phyloP scores from a whole-genome alignment of 2,329 filamentous ascomycete species.

The Biscogniauxia marginata region DNA sequence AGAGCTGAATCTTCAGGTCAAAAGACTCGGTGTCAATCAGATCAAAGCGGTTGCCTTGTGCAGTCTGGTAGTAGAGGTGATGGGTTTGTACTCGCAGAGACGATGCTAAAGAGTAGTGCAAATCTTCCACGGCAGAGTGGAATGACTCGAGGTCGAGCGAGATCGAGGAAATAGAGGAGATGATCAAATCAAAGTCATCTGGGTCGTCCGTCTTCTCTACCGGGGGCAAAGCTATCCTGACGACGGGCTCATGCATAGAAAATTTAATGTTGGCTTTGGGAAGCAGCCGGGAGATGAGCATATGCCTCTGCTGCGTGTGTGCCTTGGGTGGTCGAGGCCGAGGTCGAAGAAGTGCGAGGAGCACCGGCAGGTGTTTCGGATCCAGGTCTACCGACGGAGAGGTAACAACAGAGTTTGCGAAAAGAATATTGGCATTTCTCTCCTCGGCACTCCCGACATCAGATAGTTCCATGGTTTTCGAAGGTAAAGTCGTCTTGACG shows the following conservation, averaged over 20 bases:
- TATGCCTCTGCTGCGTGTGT: conserved; percentile 53
- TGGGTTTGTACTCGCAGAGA: conserved; percentile 82
- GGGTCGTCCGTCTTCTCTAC: conserved; percentile 62
- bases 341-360: conserved; percentile 71
- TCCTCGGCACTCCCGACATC: conserved; percentile 72
- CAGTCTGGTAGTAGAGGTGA: conserved; percentile 91
- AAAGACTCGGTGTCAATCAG: conserved; percentile 84
- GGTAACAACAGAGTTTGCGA: conserved; percentile 93
- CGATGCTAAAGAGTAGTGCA: conserved; percentile 83
- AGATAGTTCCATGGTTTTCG: conserved; percentile 84
- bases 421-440: conserved; percentile 92
- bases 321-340: conserved; percentile 43
- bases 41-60: conserved; percentile 77
- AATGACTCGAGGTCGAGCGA: conserved; percentile 93
- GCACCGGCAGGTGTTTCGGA: conserved; percentile 83
- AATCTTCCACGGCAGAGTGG: conserved; percentile 79
- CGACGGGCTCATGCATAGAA: conserved; percentile 92
- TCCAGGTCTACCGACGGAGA: conserved; percentile 93
- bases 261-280: conserved; percentile 95
- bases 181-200: conserved; percentile 91
- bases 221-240: conserved; percentile 84
- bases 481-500: conserved; percentile 88
- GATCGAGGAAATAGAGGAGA: conserved; percentile 90
- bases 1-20: conserved; percentile 82
- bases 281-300: conserved; percentile 82